Base-by-base conservation (phyloP, 257 asterid genomes). In the Thymus mandschuricus region DNA sequence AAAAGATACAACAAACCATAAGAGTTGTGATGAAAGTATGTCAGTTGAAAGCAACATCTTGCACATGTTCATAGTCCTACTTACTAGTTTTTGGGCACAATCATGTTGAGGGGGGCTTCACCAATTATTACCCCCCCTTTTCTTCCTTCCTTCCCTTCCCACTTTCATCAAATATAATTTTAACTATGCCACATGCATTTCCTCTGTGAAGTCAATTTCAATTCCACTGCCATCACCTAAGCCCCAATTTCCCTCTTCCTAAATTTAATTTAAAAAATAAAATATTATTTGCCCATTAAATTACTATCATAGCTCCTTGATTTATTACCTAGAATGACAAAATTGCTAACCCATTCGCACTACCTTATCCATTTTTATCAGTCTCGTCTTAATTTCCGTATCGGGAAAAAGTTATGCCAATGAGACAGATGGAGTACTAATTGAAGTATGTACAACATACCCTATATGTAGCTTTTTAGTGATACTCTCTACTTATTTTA, bases 11-110 rank as follows among this genome's bases (percentile, higher is more conserved):
- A 75, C 78, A 81, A 71, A 64, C 56, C 79, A 81, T 66, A 73
- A 72, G 76, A 80, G 78, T 68, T 75, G 75, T 76, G 73, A 71
- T 29, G n/a, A 64, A 70, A 21, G 31, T 49, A 63, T 70, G 84
- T 81, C 84, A 81, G 84, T 29, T 72, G 88, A 84, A 76, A 79
- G 81, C 78, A 76, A 79, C 84, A 66, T 79, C 38, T 66, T 76
- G 86, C 82, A 82, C 84, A 76, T 82, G 86, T 70, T 61, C 33
- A 75, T 45, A 82, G 75, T 78, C 79, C 75, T 66, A 78, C 78
- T 69, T 62, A 48, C 70, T 73, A 71, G 59, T 78, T 73, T 21
- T 81, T 64, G 67, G 70, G 81, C 81, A 71, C 78, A 77, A 75
- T 77, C 84, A 80, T 77, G 76, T 66, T 69, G 64, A 68, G 41